These are phyloP conservation scores for Colletotrichum euphorbiae DNA, from an alignment of 2,329 filamentous ascomycete species.

Conservation along the genomic window DNA sequence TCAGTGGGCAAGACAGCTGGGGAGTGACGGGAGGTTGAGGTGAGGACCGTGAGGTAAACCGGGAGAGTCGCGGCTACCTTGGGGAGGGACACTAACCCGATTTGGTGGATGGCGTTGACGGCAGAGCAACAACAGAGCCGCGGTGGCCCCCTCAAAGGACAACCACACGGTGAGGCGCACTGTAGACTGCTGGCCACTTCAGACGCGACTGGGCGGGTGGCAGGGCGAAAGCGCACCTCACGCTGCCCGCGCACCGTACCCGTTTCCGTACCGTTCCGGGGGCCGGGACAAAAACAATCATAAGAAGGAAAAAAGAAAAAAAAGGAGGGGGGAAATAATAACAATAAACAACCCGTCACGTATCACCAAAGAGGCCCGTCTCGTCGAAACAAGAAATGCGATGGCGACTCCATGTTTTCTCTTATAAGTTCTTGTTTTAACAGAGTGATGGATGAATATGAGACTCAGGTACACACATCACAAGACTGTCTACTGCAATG, in stretches of 20 bases:
- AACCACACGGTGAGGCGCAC: too few relatives aligned
- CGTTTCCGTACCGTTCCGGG: not conserved
- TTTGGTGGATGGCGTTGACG: constrained; percentile 25
- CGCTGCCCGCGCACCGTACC: too few relatives aligned
- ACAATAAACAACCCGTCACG: constrained; percentile 1
- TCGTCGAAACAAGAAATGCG: not conserved
- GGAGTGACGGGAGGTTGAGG: not conserved
- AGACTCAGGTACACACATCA: too few relatives aligned
- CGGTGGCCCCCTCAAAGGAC: not conserved
- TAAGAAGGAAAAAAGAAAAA: too few relatives aligned
- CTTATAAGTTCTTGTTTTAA: not conserved
- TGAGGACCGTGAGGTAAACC: constrained; percentile 1
- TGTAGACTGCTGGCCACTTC: not conserved
- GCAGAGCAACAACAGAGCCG: constrained; percentile 33
- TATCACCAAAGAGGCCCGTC: not conserved
- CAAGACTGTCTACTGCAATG: too few relatives aligned
- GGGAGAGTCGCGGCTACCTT: constrained; percentile 27
- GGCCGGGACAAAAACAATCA: constrained; percentile 1
- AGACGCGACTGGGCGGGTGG: not conserved
- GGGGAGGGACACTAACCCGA: constrained; percentile 17
- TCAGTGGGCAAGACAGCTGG: not conserved
- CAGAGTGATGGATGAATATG: too few relatives aligned
- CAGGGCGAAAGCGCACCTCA: not conserved
- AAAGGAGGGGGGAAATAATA: not conserved
- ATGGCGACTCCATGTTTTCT: not conserved